A percentile compares a stretch with the other conserved stretches of the same genome.
Evolutionary conservation across 352 stramenopile genomes (phyloP).

Genomic region (Globisporangium paddicum): DNA sequence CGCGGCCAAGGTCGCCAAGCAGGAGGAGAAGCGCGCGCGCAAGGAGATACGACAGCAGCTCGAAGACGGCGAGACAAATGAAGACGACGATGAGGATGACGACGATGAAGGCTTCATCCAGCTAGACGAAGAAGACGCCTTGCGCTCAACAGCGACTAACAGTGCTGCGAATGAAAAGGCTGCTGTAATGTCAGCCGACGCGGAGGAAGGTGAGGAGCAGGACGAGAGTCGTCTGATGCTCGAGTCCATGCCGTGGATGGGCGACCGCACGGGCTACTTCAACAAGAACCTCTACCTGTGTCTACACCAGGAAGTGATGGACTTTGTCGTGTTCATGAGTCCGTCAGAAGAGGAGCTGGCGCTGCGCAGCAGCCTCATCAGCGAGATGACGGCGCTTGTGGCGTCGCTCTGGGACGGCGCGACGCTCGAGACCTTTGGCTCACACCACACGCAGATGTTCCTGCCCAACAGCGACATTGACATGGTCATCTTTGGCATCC

Average conservation of each 20-base stretch:
- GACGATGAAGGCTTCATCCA: slow-evolving; percentile 53
- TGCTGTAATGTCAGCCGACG: not conserved
- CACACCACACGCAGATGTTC: slow-evolving; percentile 90
- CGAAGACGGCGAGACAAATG: slow-evolving; percentile 3
- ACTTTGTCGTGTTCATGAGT: slow-evolving; percentile 91
- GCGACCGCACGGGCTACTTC: slow-evolving; percentile 46
- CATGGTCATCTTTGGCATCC: slow-evolving; percentile 86
- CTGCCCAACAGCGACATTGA: slow-evolving; percentile 93
- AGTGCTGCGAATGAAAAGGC: not conserved
- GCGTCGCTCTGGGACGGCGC: slow-evolving; percentile 48
- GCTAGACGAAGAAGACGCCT: slow-evolving; percentile 18
- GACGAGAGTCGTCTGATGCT: slow-evolving; percentile 27
- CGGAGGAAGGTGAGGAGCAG: slow-evolving; percentile 27
- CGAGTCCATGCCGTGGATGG: slow-evolving; percentile 69
- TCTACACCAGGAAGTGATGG: slow-evolving; percentile 95
- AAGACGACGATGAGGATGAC: slow-evolving; percentile 10
- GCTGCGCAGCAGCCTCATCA: slow-evolving; percentile 60
- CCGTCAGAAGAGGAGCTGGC: slow-evolving; percentile 75
- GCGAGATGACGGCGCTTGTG: slow-evolving; percentile 67
- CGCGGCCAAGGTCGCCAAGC: slow-evolving; percentile 45
- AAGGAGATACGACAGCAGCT: slow-evolving; percentile 6
- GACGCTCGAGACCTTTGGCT: slow-evolving; percentile 90
- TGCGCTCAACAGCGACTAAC: not conserved
- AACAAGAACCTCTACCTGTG: slow-evolving; percentile 75
- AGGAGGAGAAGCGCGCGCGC: slow-evolving; percentile 34